phyloP scores from a whole-genome alignment of 768 basidiomycete species.

The Agrocybe praecox region DNA sequence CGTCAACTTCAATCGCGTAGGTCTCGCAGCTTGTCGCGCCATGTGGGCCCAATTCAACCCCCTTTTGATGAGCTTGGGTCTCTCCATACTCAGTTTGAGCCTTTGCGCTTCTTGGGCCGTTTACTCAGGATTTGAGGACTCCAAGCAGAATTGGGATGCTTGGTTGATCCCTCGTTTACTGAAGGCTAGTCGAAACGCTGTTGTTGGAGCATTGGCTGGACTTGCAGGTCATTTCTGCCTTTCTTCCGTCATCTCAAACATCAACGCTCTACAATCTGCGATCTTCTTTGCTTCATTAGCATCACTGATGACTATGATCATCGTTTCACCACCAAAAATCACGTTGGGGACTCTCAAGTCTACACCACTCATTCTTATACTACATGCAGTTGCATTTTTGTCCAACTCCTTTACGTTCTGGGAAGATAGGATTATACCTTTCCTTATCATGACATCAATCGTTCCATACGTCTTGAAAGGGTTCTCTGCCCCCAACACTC shows the following conservation, averaged over 20 bases:
- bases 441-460: slow-evolving; percentile 69
- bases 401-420: slow-evolving; percentile 98
- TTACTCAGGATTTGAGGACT: slow-evolving; percentile 49
- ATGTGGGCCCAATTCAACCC: slow-evolving; percentile 97
- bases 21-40: slow-evolving; percentile 72
- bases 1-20: slow-evolving; percentile 57
- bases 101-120: slow-evolving; percentile 56
- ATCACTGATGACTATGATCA: slow-evolving; percentile 48
- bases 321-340: slow-evolving; percentile 40
- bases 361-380: slow-evolving; percentile 51
- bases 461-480: slow-evolving; percentile 62
- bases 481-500: slow-evolving; percentile 63
- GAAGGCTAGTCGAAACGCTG: slow-evolving; percentile 33
- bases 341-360: slow-evolving; percentile 27
- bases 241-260: slow-evolving; percentile 39
- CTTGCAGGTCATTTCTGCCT: slow-evolving; percentile 32
- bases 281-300: slow-evolving; percentile 51
- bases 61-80: slow-evolving; percentile 72
- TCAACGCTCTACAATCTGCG: slow-evolving; percentile 51
- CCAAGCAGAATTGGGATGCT: slow-evolving; percentile 40
- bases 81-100: slow-evolving; percentile 60
- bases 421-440: slow-evolving; percentile 87
- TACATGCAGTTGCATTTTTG: slow-evolving; percentile 78
- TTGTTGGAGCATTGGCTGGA: slow-evolving; percentile 40
- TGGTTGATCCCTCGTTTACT: slow-evolving; percentile 39